Evolutionary conservation across 2,329 filamentous ascomycete species (phyloP).

Genomic region (Colletotrichum sublineola): DNA sequence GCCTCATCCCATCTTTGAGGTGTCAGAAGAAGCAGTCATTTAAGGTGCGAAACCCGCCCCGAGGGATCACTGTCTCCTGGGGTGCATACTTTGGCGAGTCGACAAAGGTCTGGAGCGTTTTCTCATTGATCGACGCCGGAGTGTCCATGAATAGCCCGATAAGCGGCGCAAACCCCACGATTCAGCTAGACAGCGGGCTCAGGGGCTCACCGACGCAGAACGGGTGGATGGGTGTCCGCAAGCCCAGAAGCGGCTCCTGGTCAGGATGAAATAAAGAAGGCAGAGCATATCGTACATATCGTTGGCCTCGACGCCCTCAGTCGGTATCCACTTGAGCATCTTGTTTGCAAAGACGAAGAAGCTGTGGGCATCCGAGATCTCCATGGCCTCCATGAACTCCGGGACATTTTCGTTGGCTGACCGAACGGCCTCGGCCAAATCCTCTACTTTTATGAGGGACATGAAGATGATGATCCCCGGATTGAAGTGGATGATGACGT

Average conservation of each 20-base stretch:
- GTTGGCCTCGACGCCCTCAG: slow-evolving; percentile 51
- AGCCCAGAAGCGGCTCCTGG: slow-evolving; percentile 48
- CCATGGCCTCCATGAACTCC: slow-evolving; percentile 45
- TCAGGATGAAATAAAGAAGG: slow-evolving; percentile 57
- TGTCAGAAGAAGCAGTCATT: slow-evolving; percentile 57
- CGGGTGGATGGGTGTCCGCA: slow-evolving; percentile 47
- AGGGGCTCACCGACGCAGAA: slow-evolving; percentile 47
- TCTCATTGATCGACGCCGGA: slow-evolving; percentile 49
- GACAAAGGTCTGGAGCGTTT: slow-evolving; percentile 50
- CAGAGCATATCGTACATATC: slow-evolving; percentile 54
- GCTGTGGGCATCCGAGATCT: slow-evolving; percentile 41
- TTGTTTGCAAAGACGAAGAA: slow-evolving; percentile 49
- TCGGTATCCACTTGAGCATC: slow-evolving; percentile 54
- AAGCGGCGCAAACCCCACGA: slow-evolving; percentile 53
- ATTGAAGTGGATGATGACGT: slow-evolving; percentile 41
- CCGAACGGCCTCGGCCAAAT: slow-evolving; percentile 39
- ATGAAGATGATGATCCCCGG: slow-evolving; percentile 45
- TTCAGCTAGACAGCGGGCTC: slow-evolving; percentile 53
- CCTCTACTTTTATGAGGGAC: slow-evolving; percentile 38
- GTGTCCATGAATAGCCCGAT: slow-evolving; percentile 54
- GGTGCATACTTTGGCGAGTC: slow-evolving; percentile 49
- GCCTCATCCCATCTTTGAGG: slow-evolving; percentile 51
- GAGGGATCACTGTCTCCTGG: slow-evolving; percentile 50
- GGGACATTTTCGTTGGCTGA: slow-evolving; percentile 43
- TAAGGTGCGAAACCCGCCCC: slow-evolving; percentile 53